These are phyloP conservation scores for Ogataea henricii DNA, from an alignment of 805 yeast genomes.

Conservation along the genomic window DNA sequence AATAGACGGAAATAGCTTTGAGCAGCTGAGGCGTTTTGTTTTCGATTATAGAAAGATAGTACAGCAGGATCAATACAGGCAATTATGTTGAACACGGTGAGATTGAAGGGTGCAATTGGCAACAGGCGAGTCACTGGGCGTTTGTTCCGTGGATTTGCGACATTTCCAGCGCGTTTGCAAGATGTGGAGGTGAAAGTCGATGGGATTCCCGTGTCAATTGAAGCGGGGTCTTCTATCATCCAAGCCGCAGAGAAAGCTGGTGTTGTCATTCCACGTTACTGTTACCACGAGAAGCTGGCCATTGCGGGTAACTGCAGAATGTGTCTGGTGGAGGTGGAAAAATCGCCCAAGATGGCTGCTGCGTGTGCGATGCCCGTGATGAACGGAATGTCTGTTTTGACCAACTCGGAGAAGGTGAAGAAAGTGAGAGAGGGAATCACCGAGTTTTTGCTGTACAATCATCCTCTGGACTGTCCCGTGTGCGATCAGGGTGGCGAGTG, in stretches of 20 bases:
- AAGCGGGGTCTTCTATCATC: slow-evolving; percentile 84
- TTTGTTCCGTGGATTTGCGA: slow-evolving; percentile 17
- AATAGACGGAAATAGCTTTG: slow-evolving; percentile 1
- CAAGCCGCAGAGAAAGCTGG: slow-evolving; percentile 94
- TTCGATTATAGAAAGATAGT: slow-evolving; percentile 6
- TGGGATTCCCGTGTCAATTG: slow-evolving; percentile 74
- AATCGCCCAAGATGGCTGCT: slow-evolving; percentile 87
- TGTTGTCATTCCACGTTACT: slow-evolving; percentile 82
- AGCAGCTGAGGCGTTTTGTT: slow-evolving; percentile 2
- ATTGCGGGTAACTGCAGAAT: slow-evolving; percentile 92
- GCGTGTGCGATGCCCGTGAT: slow-evolving; percentile 93
- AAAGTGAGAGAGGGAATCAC: slow-evolving; percentile 89
- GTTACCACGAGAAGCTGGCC: slow-evolving; percentile 88
- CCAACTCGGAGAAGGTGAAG: slow-evolving; percentile 74
- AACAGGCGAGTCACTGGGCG: slow-evolving; percentile 8
- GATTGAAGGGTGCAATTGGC: slow-evolving; percentile 1
- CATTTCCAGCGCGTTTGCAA: slow-evolving; percentile 8
- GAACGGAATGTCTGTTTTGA: slow-evolving; percentile 83
- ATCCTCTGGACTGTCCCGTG: slow-evolving; percentile 89
- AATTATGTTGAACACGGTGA: slow-evolving; percentile 3
- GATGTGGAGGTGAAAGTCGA: slow-evolving; percentile 52
- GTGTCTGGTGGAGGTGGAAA: slow-evolving; percentile 89
- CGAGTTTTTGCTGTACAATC: slow-evolving; percentile 84
- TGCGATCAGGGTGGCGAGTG: slow-evolving; percentile 96
- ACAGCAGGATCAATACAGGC: slow-evolving; percentile 5